A percentile compares a stretch with the other conserved stretches of the same genome.
Evolutionary conservation across 441 rosid genomes (phyloP).

Genomic region (Erodium chrysanthum): DNA sequence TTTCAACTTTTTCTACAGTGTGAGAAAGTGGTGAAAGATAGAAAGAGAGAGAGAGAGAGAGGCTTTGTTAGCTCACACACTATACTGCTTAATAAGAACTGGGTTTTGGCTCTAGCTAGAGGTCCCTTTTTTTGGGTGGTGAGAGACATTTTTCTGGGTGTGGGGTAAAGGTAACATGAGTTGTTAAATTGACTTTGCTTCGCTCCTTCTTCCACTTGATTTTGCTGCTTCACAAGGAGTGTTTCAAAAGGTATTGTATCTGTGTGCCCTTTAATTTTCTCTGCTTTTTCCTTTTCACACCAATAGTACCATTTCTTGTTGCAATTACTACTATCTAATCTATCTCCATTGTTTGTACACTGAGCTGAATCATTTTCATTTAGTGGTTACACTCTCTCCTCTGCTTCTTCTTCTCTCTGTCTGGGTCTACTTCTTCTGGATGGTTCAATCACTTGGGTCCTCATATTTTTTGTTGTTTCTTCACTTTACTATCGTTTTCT

Average conservation of each 20-base stretch:
- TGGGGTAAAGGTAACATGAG: slow-evolving; percentile 3
- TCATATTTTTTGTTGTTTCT: slow-evolving; percentile 14
- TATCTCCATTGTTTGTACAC: not conserved
- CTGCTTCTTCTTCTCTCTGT: slow-evolving; percentile 5
- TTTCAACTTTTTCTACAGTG: not conserved
- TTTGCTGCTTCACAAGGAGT: not conserved
- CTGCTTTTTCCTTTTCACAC: not conserved
- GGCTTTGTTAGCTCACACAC: not conserved
- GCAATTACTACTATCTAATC: not conserved
- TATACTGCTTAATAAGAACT: not conserved
- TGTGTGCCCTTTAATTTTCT: not conserved
- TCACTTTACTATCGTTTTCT: slow-evolving; percentile 14
- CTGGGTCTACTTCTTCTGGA: slow-evolving; percentile 15
- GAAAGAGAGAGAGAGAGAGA: not conserved
- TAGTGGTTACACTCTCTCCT: not conserved
- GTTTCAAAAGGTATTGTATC: not conserved
- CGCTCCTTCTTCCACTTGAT: not conserved
- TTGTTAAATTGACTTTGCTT: not conserved
- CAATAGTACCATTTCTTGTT: not conserved
- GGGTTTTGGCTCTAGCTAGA: not conserved
- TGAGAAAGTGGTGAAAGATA: not conserved
- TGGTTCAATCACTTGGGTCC: slow-evolving; percentile 18
- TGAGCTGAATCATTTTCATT: not conserved
- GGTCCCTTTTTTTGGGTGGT: not conserved
- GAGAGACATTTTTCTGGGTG: not conserved